Conservation (phyloP, 2,329 filamentous ascomycete genomes). For the Epichloe scottii region DNA sequence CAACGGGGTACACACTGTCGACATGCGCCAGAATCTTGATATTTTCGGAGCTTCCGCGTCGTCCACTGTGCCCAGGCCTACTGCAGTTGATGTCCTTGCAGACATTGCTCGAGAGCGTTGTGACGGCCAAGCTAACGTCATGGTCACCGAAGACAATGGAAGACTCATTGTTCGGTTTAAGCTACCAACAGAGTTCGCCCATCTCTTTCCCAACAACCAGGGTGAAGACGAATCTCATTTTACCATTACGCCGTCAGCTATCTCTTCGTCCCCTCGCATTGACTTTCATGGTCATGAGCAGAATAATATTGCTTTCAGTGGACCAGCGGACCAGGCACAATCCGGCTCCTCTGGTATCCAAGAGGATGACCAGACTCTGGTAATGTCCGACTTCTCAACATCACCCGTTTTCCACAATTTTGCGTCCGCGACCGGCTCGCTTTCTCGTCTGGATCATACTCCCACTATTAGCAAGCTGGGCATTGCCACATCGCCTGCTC, state of each 20-base stretch:
- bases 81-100: constrained; percentile 15
- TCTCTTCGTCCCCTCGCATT: constrained; percentile 14
- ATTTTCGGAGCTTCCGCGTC: constrained; percentile 19
- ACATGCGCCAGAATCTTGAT: constrained; percentile 22
- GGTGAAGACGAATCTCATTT: constrained; percentile 16
- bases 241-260: constrained; percentile 11
- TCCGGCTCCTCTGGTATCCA: neutral
- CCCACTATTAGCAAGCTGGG: neutral
- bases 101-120: constrained; percentile 15
- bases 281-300: constrained; percentile 5
- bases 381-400: neutral
- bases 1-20: constrained; percentile 19
- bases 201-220: constrained; percentile 18
- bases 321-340: neutral
- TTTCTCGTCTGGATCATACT: neutral
- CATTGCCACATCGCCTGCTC: neutral
- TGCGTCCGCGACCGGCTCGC: neutral
- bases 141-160: constrained; percentile 15
- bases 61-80: constrained; percentile 2
- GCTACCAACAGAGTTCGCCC: constrained; percentile 19
- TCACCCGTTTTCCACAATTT: neutral
- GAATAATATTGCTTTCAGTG: neutral
- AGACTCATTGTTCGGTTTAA: constrained; percentile 27
- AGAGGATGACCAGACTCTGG: constrained; percentile 2
- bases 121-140: constrained; percentile 19